These are phyloP conservation scores for Auricularia heimuer DNA, from an alignment of 768 basidiomycete species.

Conservation along the genomic window DNA sequence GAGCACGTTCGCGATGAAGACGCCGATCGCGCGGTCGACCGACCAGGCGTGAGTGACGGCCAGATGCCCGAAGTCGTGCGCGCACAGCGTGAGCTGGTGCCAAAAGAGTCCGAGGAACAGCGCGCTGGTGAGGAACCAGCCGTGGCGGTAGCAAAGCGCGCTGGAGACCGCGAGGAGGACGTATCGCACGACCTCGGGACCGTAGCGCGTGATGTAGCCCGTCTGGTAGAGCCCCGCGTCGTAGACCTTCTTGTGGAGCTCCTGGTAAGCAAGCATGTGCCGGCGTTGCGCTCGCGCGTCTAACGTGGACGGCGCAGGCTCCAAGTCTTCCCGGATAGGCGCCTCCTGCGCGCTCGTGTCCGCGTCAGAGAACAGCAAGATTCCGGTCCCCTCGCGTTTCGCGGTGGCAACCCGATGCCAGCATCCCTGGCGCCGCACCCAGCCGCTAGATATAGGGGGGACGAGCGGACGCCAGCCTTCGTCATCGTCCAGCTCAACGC, in stretches of 20 bases:
- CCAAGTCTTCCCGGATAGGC: conserved; percentile 34
- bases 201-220: conserved; percentile 78
- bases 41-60: conserved; percentile 86
- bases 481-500: conserved; percentile 40
- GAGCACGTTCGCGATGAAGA: conserved; percentile 71
- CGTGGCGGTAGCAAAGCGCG: conserved; percentile 47
- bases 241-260: conserved; percentile 62
- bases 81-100: conserved; percentile 91
- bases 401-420: conserved; percentile 60
- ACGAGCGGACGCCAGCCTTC: conserved; percentile 63
- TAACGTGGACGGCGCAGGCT: conserved; percentile 46
- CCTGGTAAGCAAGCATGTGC: conserved; percentile 74
- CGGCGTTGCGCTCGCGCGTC: conserved; percentile 50
- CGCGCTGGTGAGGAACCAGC: conserved; percentile 67
- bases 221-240: conserved; percentile 85
- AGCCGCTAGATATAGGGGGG: conserved; percentile 80
- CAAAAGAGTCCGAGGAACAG: conserved; percentile 72
- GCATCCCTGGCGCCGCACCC: conserved; percentile 49
- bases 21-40: conserved; percentile 69
- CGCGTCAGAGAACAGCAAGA: conserved; percentile 43
- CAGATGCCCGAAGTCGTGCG: conserved; percentile 92
- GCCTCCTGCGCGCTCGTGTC: not conserved
- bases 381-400: conserved; percentile 36
- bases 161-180: conserved; percentile 48
- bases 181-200: conserved; percentile 84